phyloP scores from a whole-genome alignment of 495 filamentous ascomycete species.

The Lasiosphaeriaceae sp. region DNA sequence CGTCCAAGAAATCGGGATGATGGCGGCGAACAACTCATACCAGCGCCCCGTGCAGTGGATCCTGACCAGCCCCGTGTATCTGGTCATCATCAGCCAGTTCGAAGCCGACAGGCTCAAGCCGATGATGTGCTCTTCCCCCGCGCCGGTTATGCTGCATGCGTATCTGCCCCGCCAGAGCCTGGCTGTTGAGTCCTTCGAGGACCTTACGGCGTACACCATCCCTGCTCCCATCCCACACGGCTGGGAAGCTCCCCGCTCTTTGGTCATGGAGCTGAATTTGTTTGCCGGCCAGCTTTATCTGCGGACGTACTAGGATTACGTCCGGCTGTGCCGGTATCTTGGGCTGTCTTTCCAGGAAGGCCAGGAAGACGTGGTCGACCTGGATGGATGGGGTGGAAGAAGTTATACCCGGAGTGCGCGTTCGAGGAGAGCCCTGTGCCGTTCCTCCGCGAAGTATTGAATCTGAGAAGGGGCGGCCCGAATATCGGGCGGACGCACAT shows the following conservation, averaged over 20 bases:
- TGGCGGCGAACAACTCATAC: too few relatives aligned
- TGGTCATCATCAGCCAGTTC: constrained; percentile 59
- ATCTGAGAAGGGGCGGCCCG: constrained; percentile 31
- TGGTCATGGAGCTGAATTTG: constrained; percentile 53
- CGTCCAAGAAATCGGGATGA: too few relatives aligned
- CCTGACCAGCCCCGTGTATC: constrained; percentile 30
- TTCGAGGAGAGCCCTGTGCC: constrained; percentile 47
- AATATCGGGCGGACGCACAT: constrained; percentile 42
- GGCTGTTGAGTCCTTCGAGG: constrained; percentile 44
- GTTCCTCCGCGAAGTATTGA: constrained; percentile 48
- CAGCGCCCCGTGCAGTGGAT: constrained; percentile 60
- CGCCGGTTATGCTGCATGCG: constrained; percentile 46
- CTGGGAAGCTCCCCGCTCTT: constrained; percentile 12
- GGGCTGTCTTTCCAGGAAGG: constrained; percentile 34
- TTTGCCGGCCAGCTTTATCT: constrained; percentile 69
- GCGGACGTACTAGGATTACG: constrained; percentile 48
- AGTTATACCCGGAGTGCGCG: constrained; percentile 6
- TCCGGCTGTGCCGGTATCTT: constrained; percentile 49
- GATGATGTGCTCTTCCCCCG: constrained; percentile 28
- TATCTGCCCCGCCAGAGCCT: constrained; percentile 55
- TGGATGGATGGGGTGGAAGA: constrained; percentile 40
- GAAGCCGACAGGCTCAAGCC: constrained; percentile 53
- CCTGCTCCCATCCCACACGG: too few relatives aligned
- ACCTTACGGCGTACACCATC: constrained; percentile 41
- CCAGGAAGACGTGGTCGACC: constrained; percentile 15